Percentiles rank a stretch among this genome's conserved stretches.
Evolutionary conservation across 306 rosid genomes (phyloP).

Genomic region (Vicia faba): DNA sequence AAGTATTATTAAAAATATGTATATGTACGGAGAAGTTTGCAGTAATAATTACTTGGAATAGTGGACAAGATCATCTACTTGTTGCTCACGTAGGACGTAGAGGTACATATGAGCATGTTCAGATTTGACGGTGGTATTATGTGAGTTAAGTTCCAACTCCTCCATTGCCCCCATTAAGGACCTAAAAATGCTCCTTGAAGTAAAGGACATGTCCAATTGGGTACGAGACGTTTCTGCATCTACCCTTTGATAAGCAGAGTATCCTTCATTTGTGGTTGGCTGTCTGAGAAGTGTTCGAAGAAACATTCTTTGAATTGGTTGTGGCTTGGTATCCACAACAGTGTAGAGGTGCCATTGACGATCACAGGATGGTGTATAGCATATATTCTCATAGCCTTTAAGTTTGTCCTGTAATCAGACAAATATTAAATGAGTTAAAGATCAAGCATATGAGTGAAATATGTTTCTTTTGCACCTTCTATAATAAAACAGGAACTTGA

Average conservation of each 20-base stretch:
- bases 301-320: slow-evolving; percentile 83
- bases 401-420: slow-evolving; percentile 75
- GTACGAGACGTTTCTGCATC: slow-evolving; percentile 47
- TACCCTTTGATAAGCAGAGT: slow-evolving; percentile 61
- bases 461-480: slow-evolving; percentile 27
- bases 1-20: too few relatives aligned
- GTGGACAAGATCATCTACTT: slow-evolving; percentile 72
- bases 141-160: slow-evolving; percentile 93
- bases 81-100: slow-evolving; percentile 80
- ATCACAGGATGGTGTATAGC: slow-evolving; percentile 88
- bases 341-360: slow-evolving; percentile 98
- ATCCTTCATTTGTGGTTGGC: slow-evolving; percentile 77
- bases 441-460: slow-evolving; percentile 32
- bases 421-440: slow-evolving; percentile 38
- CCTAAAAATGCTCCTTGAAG: slow-evolving; percentile 86
- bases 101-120: slow-evolving; percentile 97
- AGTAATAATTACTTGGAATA: slow-evolving; percentile 67
- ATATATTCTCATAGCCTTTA: slow-evolving; percentile 77
- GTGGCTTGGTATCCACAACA: slow-evolving; percentile 67
- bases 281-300: slow-evolving; percentile 93
- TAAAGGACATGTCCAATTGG: slow-evolving; percentile 66
- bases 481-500: slow-evolving; percentile 31
- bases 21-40: not conserved
- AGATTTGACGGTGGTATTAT: slow-evolving; percentile 72
- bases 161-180: slow-evolving; percentile 97